phyloP scores from a whole-genome alignment of 2,329 filamentous ascomycete genomes.

The Colletotrichum graminicola region DNA sequence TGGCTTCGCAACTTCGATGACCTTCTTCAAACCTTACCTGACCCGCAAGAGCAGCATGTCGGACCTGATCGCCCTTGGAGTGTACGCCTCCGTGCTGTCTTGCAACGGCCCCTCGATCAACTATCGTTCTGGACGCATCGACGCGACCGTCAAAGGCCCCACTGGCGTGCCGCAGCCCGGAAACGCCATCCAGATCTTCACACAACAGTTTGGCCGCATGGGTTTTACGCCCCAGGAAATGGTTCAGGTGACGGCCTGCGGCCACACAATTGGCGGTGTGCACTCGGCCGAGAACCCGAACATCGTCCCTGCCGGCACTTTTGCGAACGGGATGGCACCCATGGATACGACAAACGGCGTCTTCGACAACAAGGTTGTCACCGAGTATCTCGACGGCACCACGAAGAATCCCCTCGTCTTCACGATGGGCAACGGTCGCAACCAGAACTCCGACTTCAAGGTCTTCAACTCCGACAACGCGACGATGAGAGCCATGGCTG shows the following conservation, averaged over 20 bases:
- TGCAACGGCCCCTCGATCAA: conserved; percentile 70
- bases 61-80: conserved; percentile 69
- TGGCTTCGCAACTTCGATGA: conserved; percentile 65
- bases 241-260: conserved; percentile 71
- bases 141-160: conserved; percentile 62
- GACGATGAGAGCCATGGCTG: conserved; percentile 63
- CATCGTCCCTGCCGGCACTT: conserved; percentile 61
- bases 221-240: conserved; percentile 69
- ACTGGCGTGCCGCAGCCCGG: conserved; percentile 69
- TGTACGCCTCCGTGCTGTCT: conserved; percentile 69
- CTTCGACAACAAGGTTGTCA: conserved; percentile 70
- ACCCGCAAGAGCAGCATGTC: conserved; percentile 64
- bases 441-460: conserved; percentile 66
- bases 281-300: conserved; percentile 66
- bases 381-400: conserved; percentile 67
- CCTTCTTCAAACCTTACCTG: conserved; percentile 66
- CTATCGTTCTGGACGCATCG: conserved; percentile 65
- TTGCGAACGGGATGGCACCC: conserved; percentile 57
- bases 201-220: conserved; percentile 68
- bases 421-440: conserved; percentile 59
- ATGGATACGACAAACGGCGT: conserved; percentile 62
- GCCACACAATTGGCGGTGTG: conserved; percentile 72
- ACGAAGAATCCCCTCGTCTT: conserved; percentile 68
- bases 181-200: conserved; percentile 64
- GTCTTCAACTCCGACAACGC: conserved; percentile 68